Conservation (phyloP, 345 rosid genomes). For the Bruguiera gymnorhiza region DNA sequence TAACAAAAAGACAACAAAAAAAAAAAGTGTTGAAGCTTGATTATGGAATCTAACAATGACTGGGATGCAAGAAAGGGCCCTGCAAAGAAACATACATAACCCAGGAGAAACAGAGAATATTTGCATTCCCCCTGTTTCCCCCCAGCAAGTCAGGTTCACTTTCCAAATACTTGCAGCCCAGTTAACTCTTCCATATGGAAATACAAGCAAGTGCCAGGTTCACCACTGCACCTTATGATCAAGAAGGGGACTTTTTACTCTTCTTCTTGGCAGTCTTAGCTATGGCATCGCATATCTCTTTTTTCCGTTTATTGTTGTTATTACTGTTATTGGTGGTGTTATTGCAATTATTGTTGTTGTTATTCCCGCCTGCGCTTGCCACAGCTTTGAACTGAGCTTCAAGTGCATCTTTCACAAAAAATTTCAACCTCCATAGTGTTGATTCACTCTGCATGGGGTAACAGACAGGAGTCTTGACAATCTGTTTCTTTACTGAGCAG, state of each 20-base stretch:
- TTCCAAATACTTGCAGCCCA: too few species aligned
- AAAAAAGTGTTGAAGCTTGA: too few species aligned
- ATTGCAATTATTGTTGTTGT: slow-evolving; percentile 28
- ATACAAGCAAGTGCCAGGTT: too few species aligned
- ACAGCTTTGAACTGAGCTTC: slow-evolving; percentile 47
- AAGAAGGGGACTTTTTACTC: slow-evolving; percentile 43
- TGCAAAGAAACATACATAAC: too few species aligned
- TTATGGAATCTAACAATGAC: too few species aligned
- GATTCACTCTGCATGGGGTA: slow-evolving; percentile 54
- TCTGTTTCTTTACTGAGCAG: background rate
- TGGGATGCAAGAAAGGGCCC: too few species aligned
- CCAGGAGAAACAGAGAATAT: too few species aligned
- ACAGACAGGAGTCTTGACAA: background rate
- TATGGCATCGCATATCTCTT: slow-evolving; percentile 47
- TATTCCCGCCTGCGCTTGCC: slow-evolving; percentile 43
- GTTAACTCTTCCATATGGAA: too few species aligned
- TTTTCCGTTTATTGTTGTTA: slow-evolving; percentile 35
- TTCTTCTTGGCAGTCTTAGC: slow-evolving; percentile 47
- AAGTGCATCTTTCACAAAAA: slow-evolving; percentile 72
- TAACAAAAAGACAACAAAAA: too few species aligned
- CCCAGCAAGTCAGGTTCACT: too few species aligned
- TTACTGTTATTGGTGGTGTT: slow-evolving; percentile 17
- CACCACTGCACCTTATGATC: slow-evolving; percentile 5
- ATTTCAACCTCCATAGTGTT: slow-evolving; percentile 88
- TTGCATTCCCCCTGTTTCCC: too few species aligned